Evolutionary conservation across 768 basidiomycete species (phyloP), one percentile per base, ranked within the genome.

Genomic region (Suillus decipiens): DNA sequence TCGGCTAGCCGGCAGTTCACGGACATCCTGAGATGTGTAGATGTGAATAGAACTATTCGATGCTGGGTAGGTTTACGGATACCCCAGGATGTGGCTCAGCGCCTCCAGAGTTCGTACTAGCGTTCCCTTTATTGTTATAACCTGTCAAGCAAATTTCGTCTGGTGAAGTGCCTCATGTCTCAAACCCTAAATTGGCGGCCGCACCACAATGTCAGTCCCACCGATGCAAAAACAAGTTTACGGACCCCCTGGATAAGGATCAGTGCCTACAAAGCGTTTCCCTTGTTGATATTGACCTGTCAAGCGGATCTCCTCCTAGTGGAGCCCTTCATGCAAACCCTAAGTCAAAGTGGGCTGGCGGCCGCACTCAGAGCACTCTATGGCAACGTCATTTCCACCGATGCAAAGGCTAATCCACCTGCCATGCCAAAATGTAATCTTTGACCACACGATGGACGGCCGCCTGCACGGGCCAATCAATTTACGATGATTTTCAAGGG

Each of bases 1-100:
- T 63, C 47, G 43, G 61, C 43, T 60, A 55, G 15, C 59, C 59
- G 58, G 56, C 56, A 60, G 51, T 42, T 47, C 14, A 55, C 61
- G 63, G 60, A 60, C 56, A 5, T 56, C 37, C 39, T 57, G 56
- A 56, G 22, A 57, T 19, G 36, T 8, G 22, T 24, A 57, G 24
- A 57, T 41, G 24, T 41, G 28, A 57, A 41, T 19, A 22, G 36
- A 24, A 24, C 31, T 24, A 31, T 31, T 31, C 11, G 28, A 57
- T 19, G 17, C 14, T 56, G 9, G 37, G 36, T 10, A 17, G 24
- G 24, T 28, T 36, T 28, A 57, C 39, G 17, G 24, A 41, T 56
- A 24, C 34, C n/a, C 22, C 55, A 15, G 37, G 37, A 39, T 41
- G 19, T 2, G 56, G 56, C 14, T 19, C 28, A 9, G 11, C 39